Evolutionary conservation across 805 yeast genomes (phyloP).

Genomic region (Lachancea nothofagi): DNA sequence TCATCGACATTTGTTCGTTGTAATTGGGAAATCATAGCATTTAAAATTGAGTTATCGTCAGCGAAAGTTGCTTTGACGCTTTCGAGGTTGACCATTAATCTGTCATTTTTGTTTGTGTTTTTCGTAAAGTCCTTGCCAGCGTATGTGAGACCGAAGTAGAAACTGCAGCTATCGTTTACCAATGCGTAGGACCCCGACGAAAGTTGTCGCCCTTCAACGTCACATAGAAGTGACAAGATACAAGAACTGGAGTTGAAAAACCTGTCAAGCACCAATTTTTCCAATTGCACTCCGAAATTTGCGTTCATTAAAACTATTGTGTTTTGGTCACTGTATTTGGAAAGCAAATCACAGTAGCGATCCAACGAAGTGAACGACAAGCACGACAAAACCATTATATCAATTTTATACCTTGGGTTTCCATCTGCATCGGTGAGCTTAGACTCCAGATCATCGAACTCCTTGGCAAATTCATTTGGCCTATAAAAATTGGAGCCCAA

Average conservation of each 20-base stretch:
- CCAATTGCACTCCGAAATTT: slow-evolving; percentile 31
- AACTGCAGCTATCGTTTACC: slow-evolving; percentile 24
- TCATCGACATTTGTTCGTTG: slow-evolving; percentile 13
- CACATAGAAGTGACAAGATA: slow-evolving; percentile 25
- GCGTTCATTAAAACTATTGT: slow-evolving; percentile 26
- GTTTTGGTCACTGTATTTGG: slow-evolving; percentile 16
- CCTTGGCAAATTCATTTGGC: slow-evolving; percentile 29
- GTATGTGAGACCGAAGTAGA: slow-evolving; percentile 27
- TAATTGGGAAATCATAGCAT: slow-evolving; percentile 7
- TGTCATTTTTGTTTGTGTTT: not conserved
- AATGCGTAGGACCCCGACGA: slow-evolving; percentile 31
- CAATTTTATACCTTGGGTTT: slow-evolving; percentile 20
- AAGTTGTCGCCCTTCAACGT: slow-evolving; percentile 29
- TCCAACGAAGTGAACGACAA: slow-evolving; percentile 24
- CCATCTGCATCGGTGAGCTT: slow-evolving; percentile 12
- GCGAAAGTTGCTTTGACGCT: not conserved
- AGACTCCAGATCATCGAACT: slow-evolving; percentile 15
- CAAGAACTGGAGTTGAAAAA: slow-evolving; percentile 20
- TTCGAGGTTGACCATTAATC: slow-evolving; percentile 1
- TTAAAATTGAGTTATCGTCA: slow-evolving; percentile 7
- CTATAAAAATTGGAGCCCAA: slow-evolving; percentile 31
- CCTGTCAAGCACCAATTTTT: slow-evolving; percentile 16
- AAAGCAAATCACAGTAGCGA: slow-evolving; percentile 17
- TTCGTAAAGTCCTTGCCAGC: slow-evolving; percentile 3
- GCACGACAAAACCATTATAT: slow-evolving; percentile 25